Conservation (phyloP, 345 rosid species). For the Angophora floribunda region DNA sequence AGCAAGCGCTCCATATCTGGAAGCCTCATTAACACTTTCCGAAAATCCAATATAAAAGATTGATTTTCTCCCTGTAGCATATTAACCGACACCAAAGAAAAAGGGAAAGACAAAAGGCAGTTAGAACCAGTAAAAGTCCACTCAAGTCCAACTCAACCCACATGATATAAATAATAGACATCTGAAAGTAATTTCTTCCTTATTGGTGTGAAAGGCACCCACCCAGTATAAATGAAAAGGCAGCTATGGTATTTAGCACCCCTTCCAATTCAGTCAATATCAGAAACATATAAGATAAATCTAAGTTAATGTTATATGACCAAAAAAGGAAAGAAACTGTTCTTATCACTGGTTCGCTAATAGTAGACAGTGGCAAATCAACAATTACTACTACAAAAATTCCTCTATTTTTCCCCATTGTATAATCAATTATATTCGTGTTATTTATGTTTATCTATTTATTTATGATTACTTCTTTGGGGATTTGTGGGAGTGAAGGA, state of each 20-base stretch:
- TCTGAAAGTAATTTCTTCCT: background rate
- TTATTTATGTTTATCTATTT: background rate
- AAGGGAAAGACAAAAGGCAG: background rate
- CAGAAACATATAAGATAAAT: background rate
- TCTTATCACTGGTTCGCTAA: background rate
- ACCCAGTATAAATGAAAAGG: background rate
- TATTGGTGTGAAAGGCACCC: background rate
- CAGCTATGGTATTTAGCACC: background rate
- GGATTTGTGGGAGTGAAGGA: background rate
- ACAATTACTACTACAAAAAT: background rate
- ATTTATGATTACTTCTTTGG: background rate
- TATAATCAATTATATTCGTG: background rate
- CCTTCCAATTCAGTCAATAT: background rate
- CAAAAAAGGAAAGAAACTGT: background rate
- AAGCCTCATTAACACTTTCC: conserved; percentile 63
- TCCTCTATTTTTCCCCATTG: background rate
- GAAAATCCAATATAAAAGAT: conserved; percentile 56
- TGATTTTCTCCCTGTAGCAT: conserved; percentile 59
- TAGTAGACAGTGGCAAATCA: background rate
- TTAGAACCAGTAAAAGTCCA: background rate
- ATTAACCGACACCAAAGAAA: background rate
- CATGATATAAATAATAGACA: background rate
- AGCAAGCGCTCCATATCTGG: conserved; percentile 97
- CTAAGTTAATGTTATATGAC: background rate
- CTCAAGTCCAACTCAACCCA: background rate